Evolutionary conservation across 2,329 filamentous ascomycete species (phyloP).

Genomic region (Neurospora sp.): DNA sequence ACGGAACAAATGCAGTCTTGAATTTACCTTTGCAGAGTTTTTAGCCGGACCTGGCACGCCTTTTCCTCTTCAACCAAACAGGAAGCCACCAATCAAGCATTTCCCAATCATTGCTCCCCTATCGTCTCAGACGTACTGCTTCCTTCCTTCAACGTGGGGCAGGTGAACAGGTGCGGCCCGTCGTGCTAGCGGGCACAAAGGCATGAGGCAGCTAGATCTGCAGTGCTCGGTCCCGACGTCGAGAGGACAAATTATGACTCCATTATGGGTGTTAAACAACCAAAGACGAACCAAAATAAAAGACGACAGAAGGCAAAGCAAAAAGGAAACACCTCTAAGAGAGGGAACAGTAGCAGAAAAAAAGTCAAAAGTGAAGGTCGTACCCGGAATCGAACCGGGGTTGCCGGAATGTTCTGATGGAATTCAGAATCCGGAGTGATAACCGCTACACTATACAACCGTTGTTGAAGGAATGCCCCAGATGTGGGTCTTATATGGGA

Average conservation of each 20-base stretch:
- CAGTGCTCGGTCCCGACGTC: not conserved
- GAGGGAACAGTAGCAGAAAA: not conserved
- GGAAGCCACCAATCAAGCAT: too few relatives aligned
- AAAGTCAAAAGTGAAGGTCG: not conserved
- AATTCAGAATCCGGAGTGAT: not conserved
- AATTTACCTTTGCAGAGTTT: too few relatives aligned
- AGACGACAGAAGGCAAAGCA: not conserved
- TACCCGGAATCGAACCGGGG: not conserved
- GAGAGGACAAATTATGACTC: not conserved
- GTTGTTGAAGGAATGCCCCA: fast-evolving
- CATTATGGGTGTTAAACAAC: not conserved
- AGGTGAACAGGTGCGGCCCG: too few relatives aligned
- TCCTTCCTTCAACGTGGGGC: not conserved
- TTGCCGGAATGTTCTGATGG: not conserved
- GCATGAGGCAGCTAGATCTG: not conserved
- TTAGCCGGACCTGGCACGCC: too few relatives aligned
- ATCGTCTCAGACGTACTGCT: not conserved
- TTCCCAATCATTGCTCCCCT: too few relatives aligned
- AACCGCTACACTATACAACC: not conserved
- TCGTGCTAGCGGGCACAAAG: not conserved
- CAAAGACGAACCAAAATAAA: not conserved
- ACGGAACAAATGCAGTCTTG: too few relatives aligned
- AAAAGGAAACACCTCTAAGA: not conserved
- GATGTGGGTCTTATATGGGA: not conserved
- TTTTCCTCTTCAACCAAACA: too few relatives aligned